Evolutionary conservation across 208 protist genomes (phyloP), one percentile per base, ranked within the genome.

Genomic region (Acanthamoeba quina): DNA sequence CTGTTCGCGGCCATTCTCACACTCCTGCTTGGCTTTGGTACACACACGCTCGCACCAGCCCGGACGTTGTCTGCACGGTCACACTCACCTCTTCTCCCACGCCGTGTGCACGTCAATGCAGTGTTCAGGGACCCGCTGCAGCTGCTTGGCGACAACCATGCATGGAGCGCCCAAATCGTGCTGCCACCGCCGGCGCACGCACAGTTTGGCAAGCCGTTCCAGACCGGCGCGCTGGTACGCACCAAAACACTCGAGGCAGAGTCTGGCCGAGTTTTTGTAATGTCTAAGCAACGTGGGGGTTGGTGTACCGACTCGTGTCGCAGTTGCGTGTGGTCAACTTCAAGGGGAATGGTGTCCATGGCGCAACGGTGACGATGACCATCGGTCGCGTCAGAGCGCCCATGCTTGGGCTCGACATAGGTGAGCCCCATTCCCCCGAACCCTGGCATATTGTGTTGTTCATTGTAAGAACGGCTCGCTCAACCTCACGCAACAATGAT

Each of bases 251-350:
- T n/a, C n/a, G n/a, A n/a, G n/a, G n/a, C n/a, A n/a, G n/a, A n/a
- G n/a, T 9, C 1, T 7, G 9, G 9, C 52, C 52, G 13, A 10
- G 9, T 54, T 54, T 56, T 56, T 9, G 52, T 7, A 56, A 0
- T 56, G 52, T 56, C 3, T 56, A 4, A 44, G 4, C 41, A 4
- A 44, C 41, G 41, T 44, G 41, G 41, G 41, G 41, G 1, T 44
- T 1, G 41, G 1, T 4, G 5, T 70, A 70, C 1, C 9, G 64
- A 26, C 64, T 4, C 64, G 47, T 10, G 15, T 1, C 49, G 74
- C 26, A 44, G 78, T 47, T 86, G 47, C 78, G 78, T 24, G 47
- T 86, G 17, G 49, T 62, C 78, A 86, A 86, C 49, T 86, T 86
- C 78, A 86, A 86, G 49, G 78, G 78, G 0, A 86, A 86, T 49